Conservation (phyloP, 176 grass and related monocot species). For the Alopecurus myosuroides region DNA sequence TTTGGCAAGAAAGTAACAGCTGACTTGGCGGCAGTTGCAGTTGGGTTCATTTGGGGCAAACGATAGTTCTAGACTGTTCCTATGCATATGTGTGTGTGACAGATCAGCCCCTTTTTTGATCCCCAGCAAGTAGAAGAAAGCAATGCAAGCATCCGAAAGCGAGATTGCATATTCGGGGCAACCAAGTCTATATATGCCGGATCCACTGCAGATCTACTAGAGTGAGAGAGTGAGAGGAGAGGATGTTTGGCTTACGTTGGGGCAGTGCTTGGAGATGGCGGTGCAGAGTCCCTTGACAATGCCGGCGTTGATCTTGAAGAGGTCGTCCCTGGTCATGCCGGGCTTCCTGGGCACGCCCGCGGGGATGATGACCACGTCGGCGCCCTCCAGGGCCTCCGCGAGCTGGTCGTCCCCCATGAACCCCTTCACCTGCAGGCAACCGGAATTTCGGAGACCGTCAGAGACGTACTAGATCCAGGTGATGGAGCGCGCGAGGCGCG, state of each 20-base stretch:
- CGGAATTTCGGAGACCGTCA: background rate
- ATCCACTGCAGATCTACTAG: slow-evolving; percentile 21
- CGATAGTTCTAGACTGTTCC: no score
- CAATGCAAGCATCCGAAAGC: background rate
- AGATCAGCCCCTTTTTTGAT: no score
- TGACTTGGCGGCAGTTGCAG: no score
- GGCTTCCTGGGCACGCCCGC: slow-evolving; percentile 73
- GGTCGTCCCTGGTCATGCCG: slow-evolving; percentile 72
- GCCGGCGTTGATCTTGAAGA: slow-evolving; percentile 78
- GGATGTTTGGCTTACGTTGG: slow-evolving; percentile 39
- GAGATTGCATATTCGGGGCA: background rate
- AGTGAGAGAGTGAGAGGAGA: background rate
- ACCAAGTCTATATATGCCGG: background rate
- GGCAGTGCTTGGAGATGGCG: slow-evolving; percentile 60
- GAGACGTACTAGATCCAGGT: no score
- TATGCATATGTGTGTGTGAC: no score
- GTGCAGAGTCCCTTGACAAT: slow-evolving; percentile 60
- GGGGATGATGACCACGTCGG: slow-evolving; percentile 63
- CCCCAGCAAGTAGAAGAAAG: no score
- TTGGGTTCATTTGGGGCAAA: no score
- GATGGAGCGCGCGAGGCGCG: background rate
- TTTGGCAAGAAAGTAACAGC: no score
- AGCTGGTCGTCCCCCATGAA: slow-evolving; percentile 48
- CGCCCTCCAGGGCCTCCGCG: slow-evolving; percentile 46
- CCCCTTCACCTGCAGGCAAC: slow-evolving; percentile 40